Conservation (phyloP, 192 early-diverging fungal species). For the Gamsiella multidivaricata region DNA sequence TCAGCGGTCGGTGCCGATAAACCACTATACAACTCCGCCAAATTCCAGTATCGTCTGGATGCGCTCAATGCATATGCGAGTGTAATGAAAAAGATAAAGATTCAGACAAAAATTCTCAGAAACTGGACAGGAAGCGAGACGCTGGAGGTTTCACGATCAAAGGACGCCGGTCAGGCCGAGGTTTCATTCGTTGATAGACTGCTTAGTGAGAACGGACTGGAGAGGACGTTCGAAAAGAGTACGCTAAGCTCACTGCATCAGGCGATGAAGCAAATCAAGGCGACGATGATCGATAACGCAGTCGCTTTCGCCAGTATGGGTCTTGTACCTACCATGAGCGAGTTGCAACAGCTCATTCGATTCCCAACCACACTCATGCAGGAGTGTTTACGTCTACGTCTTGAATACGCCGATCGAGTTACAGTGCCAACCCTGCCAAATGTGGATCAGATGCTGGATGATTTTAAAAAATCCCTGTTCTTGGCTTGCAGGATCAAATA, state of each 20-base stretch:
- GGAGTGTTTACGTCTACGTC: conserved; percentile 79
- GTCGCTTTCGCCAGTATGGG: conserved; percentile 74
- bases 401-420: conserved; percentile 73
- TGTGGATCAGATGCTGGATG: conserved; percentile 84
- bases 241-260: conserved; percentile 71
- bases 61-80: conserved; percentile 84
- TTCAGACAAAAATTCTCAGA: conserved; percentile 79
- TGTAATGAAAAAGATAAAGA: conserved; percentile 73
- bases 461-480: conserved; percentile 76
- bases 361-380: conserved; percentile 87
- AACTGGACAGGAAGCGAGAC: conserved; percentile 86
- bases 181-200: conserved; percentile 87
- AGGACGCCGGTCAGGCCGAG: conserved; percentile 63
- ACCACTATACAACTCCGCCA: conserved; percentile 72
- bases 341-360: conserved; percentile 75
- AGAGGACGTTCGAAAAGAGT: conserved; percentile 78
- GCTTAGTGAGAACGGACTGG: conserved; percentile 83
- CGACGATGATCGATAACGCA: conserved; percentile 76
- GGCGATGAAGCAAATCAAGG: conserved; percentile 71
- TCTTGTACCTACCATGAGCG: conserved; percentile 73
- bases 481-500: conserved; percentile 80
- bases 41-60: conserved; percentile 76
- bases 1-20: conserved; percentile 66
- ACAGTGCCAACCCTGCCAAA: conserved; percentile 67
- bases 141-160: conserved; percentile 66